Conservation (phyloP, 2,329 filamentous ascomycete genomes). For the Chaetothyriales sp. region DNA sequence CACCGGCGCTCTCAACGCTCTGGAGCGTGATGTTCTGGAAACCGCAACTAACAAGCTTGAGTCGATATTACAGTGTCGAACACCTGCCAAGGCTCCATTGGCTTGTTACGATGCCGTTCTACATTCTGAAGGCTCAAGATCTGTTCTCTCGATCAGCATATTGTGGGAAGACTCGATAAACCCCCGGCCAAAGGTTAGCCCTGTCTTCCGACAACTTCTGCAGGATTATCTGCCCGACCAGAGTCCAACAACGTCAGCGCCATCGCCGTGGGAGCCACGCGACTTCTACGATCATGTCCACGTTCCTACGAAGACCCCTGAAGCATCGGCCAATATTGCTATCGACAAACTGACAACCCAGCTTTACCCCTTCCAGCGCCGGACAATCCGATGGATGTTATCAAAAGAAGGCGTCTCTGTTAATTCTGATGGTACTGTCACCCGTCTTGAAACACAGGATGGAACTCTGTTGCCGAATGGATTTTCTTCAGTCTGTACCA, state of each 20-base stretch:
- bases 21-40: not conserved
- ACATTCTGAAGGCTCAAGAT: not conserved
- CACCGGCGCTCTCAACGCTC: not conserved
- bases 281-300: conserved; percentile 36
- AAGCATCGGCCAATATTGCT: conserved; percentile 22
- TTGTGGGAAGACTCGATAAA: conserved; percentile 4
- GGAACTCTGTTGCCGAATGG: conserved; percentile 21
- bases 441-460: conserved; percentile 4
- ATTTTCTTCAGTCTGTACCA: conserved; percentile 25
- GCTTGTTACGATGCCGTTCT: conserved; percentile 1
- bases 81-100: not conserved
- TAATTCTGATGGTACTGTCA: conserved; percentile 20
- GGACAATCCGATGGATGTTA: conserved; percentile 33
- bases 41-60: not conserved
- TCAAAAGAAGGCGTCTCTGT: conserved; percentile 28
- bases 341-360: conserved; percentile 23
- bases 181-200: conserved; percentile 1
- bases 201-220: conserved; percentile 1
- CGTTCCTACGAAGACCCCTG: conserved; percentile 24
- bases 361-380: conserved; percentile 35
- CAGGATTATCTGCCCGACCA: not conserved
- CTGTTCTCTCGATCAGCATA: conserved; percentile 1
- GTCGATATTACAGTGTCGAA: not conserved
- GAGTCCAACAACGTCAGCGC: not conserved
- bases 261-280: conserved; percentile 18